Conservation (phyloP, 306 rosid species). For the Malus sieversii region DNA sequence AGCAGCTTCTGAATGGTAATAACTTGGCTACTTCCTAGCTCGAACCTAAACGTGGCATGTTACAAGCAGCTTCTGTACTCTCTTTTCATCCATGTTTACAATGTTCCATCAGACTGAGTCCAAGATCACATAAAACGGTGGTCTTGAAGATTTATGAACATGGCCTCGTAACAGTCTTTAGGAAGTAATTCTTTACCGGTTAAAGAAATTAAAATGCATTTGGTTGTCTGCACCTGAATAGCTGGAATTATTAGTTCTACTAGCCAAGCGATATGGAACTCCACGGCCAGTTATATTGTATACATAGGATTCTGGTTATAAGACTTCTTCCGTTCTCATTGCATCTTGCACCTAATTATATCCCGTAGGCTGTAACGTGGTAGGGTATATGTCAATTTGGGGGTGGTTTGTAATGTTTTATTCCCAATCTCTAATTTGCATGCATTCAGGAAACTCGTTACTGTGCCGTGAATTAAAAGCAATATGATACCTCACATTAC, state of each 20-base stretch:
- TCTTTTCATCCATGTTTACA: neutral
- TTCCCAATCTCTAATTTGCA: too few species aligned
- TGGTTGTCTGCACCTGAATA: neutral
- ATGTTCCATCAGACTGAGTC: neutral
- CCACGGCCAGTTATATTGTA: neutral
- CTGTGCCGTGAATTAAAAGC: too few species aligned
- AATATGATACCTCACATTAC: too few species aligned
- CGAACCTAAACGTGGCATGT: neutral
- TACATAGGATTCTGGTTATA: neutral
- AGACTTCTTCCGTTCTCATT: neutral
- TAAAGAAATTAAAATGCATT: too few species aligned
- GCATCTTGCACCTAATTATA: too few species aligned
- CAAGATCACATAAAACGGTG: too few species aligned
- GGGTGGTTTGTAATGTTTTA: neutral
- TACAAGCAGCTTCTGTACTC: neutral
- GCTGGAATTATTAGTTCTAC: neutral
- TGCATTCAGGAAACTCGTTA: too few species aligned
- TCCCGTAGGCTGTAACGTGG: neutral
- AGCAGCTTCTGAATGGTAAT: conserved; percentile 95
- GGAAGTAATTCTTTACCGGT: neutral
- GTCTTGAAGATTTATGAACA: too few species aligned
- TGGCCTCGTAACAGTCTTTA: neutral
- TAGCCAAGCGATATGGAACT: neutral
- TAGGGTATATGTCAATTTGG: neutral
- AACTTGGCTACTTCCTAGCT: neutral